Base-by-base conservation (phyloP, 768 basidiomycete species). In the Phylloporus arenicola region DNA sequence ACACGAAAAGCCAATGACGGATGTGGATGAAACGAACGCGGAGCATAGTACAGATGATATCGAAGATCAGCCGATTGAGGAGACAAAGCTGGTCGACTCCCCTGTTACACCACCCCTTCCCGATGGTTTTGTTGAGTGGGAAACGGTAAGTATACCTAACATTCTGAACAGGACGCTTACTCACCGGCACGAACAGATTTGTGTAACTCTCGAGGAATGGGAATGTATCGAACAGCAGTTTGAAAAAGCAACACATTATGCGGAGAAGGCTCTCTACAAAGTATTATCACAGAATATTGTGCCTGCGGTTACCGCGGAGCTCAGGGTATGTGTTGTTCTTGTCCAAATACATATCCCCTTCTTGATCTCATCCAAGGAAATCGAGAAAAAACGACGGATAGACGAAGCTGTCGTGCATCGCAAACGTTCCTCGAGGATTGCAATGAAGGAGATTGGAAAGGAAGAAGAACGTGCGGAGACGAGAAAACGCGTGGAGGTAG, bases 371-470 rank as follows among this genome's bases (percentile, higher is more conserved):
- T 50, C 29, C 47, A 61, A 88, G 86, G 82, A 86, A 69, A 69
- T 74, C 27, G 79, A 84, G 60, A 76, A 73, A 31, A 81, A 82
- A 62, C 74, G 76, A 20, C 79, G 75, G 13, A 52, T 87, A 45
- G 86, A 89, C 54, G 85, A 88, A 55, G 87, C 88, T 2, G 70
- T 93, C 12, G 78, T 81, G 22, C 87, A 89, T 52, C 83, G 93
- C 52, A 96, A 97, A 66, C 85, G 93, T 20, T 95, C 92, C 0
- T 90, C 90, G 16, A 86, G 94, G 29, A 82, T 96, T 50, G 88
- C 90, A 3, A 70, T 84, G 34, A 85, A 82, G 57, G 92, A 95
- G 64, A 79, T 72, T 31, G 90, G 89, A 65, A 82, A 80, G 57
- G 87, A 92, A 65, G 82, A 86, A 54, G 83, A 84, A 19, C 74